Evolutionary conservation across 345 rosid species (phyloP), one percentile per base, ranked within the genome.

Genomic region (Garcia nutans): DNA sequence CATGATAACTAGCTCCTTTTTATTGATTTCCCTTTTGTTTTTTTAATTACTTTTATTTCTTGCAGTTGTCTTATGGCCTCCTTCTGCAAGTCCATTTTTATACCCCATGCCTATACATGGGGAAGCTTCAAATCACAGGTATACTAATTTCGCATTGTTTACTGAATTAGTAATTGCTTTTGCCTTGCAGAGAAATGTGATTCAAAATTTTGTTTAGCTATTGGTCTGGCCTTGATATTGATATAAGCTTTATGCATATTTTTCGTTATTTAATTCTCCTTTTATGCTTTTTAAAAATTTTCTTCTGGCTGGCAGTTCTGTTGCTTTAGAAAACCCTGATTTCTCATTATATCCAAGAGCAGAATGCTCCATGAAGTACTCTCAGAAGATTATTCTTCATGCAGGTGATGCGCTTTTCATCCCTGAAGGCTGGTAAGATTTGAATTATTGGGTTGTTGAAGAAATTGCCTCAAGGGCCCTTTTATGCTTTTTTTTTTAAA

Each of bases 51-150:
- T 63, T 74, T 54, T 59, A 52, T 66, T 59, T 54, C 16, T 77
- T 77, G 81, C 91, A 90, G 99, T 96, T 86, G 84, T 85, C 72
- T 78, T 90, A 76, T 96, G 98, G 94, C 91, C 97, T 54, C 98
- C 99, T 80, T 92, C 90, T 55, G 93, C 97, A 62, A 90, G 89
- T 82, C 91, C 97, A 63, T 81, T 83, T 76, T 81, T 93, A 80
- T 96, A 93, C 81, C 98, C 93, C 11, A 88, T 89, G 97, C 93
- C 97, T 72, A 67, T 96, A 77, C 87, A 87, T 55, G 96, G 98
- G 68, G 98, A 96, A 85, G 97, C 98, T 67, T 93, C 99, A 79
- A 93, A 95, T 72, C 98, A 93, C 82, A 91, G 97, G 98, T 91
- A 82, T 75, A 77, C 79, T 70, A 49, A 62, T 75, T 82, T 62